A percentile compares a stretch with the other conserved stretches of the same genome.
These are phyloP conservation scores for Haematococcus lacustris DNA, from an alignment of 139 green algal species.

Conservation along the genomic window DNA sequence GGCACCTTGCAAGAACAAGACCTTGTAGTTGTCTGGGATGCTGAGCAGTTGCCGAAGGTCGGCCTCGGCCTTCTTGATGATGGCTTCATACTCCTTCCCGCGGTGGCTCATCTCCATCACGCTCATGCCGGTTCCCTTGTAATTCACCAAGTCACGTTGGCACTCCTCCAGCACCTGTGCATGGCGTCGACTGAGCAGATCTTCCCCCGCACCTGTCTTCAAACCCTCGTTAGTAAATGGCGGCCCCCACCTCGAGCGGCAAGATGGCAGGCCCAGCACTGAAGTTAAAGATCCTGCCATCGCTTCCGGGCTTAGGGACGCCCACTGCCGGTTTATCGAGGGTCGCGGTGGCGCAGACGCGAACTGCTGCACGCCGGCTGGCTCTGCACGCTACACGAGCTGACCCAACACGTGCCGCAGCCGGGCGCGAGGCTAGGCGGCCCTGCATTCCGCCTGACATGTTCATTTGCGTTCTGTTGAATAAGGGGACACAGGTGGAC, in stretches of 20 bases:
- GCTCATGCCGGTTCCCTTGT: constrained; percentile 76
- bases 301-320: neutral
- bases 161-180: constrained; percentile 79
- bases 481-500: too few species aligned
- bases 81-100: constrained; percentile 89
- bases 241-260: constrained; percentile 61
- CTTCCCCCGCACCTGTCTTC: too few species aligned
- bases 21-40: constrained; percentile 95
- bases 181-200: neutral
- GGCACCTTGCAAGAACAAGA: constrained; percentile 72
- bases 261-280: constrained; percentile 81
- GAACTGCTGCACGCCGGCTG: neutral
- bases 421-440: too few species aligned
- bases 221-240: too few species aligned
- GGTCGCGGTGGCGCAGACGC: neutral
- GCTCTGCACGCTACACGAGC: too few species aligned
- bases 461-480: too few species aligned
- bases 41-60: constrained; percentile 85
- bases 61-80: constrained; percentile 83
- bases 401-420: too few species aligned
- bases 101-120: constrained; percentile 99
- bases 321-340: neutral
- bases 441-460: too few species aligned
- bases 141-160: constrained; percentile 93
- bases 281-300: constrained; percentile 43